Evolutionary conservation across 495 filamentous ascomycete species (phyloP).

Genomic region (Peziza echinospora): DNA sequence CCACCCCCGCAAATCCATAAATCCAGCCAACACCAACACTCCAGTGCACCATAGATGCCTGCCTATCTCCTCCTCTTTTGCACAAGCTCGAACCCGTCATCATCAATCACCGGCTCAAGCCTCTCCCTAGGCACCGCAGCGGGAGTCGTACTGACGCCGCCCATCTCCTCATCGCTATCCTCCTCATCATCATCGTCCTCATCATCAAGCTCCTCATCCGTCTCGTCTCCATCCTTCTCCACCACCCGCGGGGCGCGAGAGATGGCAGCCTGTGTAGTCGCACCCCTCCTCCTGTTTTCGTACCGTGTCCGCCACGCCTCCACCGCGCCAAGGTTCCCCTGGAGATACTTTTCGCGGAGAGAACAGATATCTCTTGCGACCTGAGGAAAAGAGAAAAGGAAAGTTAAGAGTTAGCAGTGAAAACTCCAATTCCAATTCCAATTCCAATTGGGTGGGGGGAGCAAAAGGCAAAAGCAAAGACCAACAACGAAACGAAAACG

Average conservation of each 20-base stretch:
- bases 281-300: slow-evolving; percentile 8
- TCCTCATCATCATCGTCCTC: slow-evolving; percentile 35
- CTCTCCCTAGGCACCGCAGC: slow-evolving; percentile 35
- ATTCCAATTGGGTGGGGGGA: not conserved
- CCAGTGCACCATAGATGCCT: too few species aligned
- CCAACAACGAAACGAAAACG: too few species aligned
- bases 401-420: too few species aligned
- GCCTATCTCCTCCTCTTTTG: slow-evolving; percentile 19
- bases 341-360: slow-evolving; percentile 35
- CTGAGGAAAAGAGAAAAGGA: too few species aligned
- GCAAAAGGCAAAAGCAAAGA: too few species aligned
- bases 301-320: slow-evolving; percentile 45
- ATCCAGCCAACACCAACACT: too few species aligned
- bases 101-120: slow-evolving; percentile 57
- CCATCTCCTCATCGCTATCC: slow-evolving; percentile 52
- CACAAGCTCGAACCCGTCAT: slow-evolving; percentile 52
- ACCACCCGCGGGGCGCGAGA: too few species aligned
- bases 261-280: not conserved
- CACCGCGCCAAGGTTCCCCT: slow-evolving; percentile 45
- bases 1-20: too few species aligned
- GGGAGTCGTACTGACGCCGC: slow-evolving; percentile 41
- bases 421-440: too few species aligned
- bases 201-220: slow-evolving; percentile 27
- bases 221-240: slow-evolving; percentile 30
- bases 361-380: slow-evolving; percentile 52